A percentile compares a stretch with the other conserved stretches of the same genome.
Conservation (phyloP, 2,329 filamentous ascomycete species). For the Pseudogymnoascus verrucosus region DNA sequence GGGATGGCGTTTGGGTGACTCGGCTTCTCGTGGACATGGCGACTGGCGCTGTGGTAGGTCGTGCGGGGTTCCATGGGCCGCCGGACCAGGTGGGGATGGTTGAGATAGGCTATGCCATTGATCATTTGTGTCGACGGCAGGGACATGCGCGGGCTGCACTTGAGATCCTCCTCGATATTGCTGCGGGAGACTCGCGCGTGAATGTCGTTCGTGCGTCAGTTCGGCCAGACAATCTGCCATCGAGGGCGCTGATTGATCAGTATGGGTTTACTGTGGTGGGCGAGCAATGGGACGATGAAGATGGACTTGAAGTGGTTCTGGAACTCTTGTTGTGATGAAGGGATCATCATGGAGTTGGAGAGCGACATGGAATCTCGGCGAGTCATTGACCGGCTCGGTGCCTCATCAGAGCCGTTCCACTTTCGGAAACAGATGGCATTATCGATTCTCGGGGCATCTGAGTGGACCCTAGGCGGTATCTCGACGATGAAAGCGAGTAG, state of each 20-base stretch:
- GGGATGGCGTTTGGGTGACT: not conserved
- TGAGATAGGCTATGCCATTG: constrained; percentile 10
- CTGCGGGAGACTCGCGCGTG: not conserved
- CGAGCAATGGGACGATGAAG: constrained; percentile 55
- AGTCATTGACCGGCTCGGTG: not conserved
- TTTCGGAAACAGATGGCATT: not conserved
- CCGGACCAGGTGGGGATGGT: constrained; percentile 11
- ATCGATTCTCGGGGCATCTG: not conserved
- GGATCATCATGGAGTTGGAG: not conserved
- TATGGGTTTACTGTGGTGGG: not conserved
- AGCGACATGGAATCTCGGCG: not conserved
- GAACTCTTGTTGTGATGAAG: constrained; percentile 26
- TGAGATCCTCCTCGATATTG: constrained; percentile 7
- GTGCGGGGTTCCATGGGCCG: constrained; percentile 9
- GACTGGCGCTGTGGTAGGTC: not conserved
- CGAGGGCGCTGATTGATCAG: not conserved
- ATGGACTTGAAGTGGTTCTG: constrained; percentile 74
- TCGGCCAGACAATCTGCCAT: not conserved
- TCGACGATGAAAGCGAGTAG: not conserved
- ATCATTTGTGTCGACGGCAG: not conserved
- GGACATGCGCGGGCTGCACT: constrained; percentile 11
- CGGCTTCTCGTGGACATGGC: not conserved
- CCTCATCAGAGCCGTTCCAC: not conserved
- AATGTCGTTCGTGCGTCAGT: not conserved
- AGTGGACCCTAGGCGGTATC: not conserved